Base-by-base conservation (phyloP, 1,284 basidiomycete genomes). In the Heliocybe sulcata region DNA sequence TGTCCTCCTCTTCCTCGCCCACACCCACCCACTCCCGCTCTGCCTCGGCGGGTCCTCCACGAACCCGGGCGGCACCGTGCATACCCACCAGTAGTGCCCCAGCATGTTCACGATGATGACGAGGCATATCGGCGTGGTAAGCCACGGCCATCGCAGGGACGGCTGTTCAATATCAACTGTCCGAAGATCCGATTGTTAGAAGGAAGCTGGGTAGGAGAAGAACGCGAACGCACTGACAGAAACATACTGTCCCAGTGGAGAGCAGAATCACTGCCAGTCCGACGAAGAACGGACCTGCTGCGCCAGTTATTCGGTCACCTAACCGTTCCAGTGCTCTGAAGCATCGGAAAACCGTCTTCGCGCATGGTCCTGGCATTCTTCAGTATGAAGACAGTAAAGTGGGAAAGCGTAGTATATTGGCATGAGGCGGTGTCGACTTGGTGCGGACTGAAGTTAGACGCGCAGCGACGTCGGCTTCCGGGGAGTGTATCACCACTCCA, bases 201-300 rank as follows among this genome's bases (percentile, higher is more conserved):
- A 29, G 3, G 29, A 29, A 14, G 35, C 19, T 4, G 20, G 14
- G n/a, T 1, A 35, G 35, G 10, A 23, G 48, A 2, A 23, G n/a
- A 38, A 22, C 23, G 27, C 55, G 20, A 47, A 51, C 19, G 78
- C 89, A 69, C 63, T 49, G 23, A 95, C 93, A 94, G 68, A 97
- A 98, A 58, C 82, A 85, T 58, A 92, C 62, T 0, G 82, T 76
- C 23, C 92, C 93, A 0, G 77, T 65, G 2, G 75, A 69, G 35
- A 95, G 83, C 45, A 98, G 77, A 4, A 83, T 60, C 59, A 87
- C 75, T 14, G 93, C 94, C 23, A 94, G 73, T 0, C 72, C 78
- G 52, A 98, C 82, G 69, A 98, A 98, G 62, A 90, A 80, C 0
- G 94, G 94, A 0, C 96, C 95, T 14, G 92, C 94, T 52, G 88